Conservation (phyloP, 768 basidiomycete genomes). For the Coprinellus aureogranulatus region DNA sequence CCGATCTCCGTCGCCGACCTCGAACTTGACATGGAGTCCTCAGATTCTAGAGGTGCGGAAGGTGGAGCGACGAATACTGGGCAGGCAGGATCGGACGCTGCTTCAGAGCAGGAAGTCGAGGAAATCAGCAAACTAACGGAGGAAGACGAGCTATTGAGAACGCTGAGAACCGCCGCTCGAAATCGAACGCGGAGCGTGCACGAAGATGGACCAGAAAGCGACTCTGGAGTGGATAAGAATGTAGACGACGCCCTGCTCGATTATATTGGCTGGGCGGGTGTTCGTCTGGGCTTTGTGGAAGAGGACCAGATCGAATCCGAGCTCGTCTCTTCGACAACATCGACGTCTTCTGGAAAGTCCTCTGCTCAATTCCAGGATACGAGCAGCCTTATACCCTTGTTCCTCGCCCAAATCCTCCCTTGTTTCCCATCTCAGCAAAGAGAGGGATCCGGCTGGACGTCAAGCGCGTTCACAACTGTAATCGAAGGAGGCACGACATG, state of each 20-base stretch:
- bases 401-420: slow-evolving; percentile 1
- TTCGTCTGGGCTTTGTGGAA: not conserved
- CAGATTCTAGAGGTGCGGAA: not conserved
- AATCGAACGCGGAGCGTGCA: not conserved
- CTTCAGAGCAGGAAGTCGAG: not conserved
- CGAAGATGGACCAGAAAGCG: not conserved
- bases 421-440: not conserved
- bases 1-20: not conserved
- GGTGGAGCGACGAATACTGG: not conserved
- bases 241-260: not conserved
- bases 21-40: not conserved
- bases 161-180: not conserved
- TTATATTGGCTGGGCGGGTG: not conserved
- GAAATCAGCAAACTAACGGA: not conserved
- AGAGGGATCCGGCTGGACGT: not conserved
- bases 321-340: not conserved
- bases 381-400: not conserved
- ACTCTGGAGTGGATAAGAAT: not conserved
- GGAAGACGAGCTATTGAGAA: not conserved
- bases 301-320: not conserved
- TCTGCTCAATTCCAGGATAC: not conserved
- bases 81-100: not conserved
- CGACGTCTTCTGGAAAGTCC: no score
- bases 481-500: not conserved
- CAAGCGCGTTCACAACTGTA: not conserved